Evolutionary conservation across 1,284 basidiomycete species (phyloP).

Genomic region (Chalciporus sp.): DNA sequence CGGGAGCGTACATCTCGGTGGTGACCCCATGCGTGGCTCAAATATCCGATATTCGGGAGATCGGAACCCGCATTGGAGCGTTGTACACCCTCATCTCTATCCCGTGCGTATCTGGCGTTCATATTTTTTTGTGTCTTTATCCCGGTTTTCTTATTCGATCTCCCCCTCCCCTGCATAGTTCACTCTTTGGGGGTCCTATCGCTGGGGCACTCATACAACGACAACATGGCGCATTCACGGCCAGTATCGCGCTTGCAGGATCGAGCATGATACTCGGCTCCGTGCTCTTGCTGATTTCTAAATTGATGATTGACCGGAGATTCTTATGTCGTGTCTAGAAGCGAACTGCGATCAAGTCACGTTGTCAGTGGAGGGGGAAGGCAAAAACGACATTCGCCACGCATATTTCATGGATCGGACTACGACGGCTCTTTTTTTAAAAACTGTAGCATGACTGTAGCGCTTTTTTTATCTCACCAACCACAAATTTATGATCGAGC

Average conservation of each 20-base stretch:
- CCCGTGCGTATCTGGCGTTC: constrained; percentile 51
- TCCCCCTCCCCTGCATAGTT: constrained; percentile 39
- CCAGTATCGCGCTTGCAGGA: constrained; percentile 61
- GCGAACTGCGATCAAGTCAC: no score
- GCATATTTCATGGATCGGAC: constrained; percentile 13
- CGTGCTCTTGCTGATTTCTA: constrained; percentile 51
- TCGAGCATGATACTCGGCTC: constrained; percentile 58
- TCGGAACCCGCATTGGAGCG: constrained; percentile 61
- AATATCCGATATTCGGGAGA: constrained; percentile 56
- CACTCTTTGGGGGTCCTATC: constrained; percentile 59
- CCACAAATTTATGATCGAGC: constrained; percentile 1
- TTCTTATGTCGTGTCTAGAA: constrained; percentile 35
- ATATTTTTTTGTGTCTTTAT: neutral
- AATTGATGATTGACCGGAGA: constrained; percentile 45
- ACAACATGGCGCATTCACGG: constrained; percentile 48
- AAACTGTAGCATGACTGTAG: constrained; percentile 32
- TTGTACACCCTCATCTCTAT: constrained; percentile 64
- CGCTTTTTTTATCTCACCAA: constrained; percentile 20
- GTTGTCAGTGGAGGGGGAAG: no score
- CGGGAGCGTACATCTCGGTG: constrained; percentile 62
- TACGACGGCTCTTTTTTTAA: constrained; percentile 8
- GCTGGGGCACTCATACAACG: constrained; percentile 55
- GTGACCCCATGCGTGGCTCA: constrained; percentile 65
- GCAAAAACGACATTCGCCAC: neutral
- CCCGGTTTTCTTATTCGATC: neutral